Base-by-base conservation (phyloP, 768 basidiomycete species). In the Lactarius psammicola region DNA sequence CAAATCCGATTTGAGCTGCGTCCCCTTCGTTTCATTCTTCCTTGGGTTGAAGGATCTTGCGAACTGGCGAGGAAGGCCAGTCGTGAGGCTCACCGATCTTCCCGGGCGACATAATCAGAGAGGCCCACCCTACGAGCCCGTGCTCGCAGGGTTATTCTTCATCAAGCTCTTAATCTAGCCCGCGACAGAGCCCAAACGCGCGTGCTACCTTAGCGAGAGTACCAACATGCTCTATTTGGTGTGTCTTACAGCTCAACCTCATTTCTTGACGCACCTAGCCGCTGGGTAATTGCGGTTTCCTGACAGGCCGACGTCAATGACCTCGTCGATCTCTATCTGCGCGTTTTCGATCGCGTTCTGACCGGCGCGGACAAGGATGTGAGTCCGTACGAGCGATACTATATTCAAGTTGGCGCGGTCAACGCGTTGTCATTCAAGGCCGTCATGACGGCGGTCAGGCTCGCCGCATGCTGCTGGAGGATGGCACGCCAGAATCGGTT, bases 361-460 rank as follows among this genome's bases (percentile, higher is more conserved):
- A 62, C 31, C 13, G 33, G 30, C 10, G 49, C 42, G n/a, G 33
- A 49, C 20, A 44, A 30, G 17, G 49, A 36, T 8, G 17, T 4
- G 31, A 62, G 49, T n/a, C 30, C 49, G 46, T 62, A 38, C 60
- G 60, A 44, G 17, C 26, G 60, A 15, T 62, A 62, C n/a, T 54
- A 49, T 30, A 36, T 62, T n/a, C n/a, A n/a, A n/a, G n/a, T n/a
- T 49, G 30, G 44, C 9, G 34, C 44, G 20, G 46, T 36, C 30
- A 36, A 36, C 44, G 26, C 46, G 9, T 28, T 54, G 23, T 4
- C 44, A 23, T 62, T 44, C 44, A 53, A 54, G 49, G 28, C 44
- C 20, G n/a, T 62, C 33, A 36, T 36, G 30, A 54, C 49, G 20
- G 60, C 33, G 42, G n/a, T 53, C 44, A 31, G 49, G 60, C 15